Conservation (phyloP, 177 flowering plant genomes). For the Vitis hybrid region DNA sequence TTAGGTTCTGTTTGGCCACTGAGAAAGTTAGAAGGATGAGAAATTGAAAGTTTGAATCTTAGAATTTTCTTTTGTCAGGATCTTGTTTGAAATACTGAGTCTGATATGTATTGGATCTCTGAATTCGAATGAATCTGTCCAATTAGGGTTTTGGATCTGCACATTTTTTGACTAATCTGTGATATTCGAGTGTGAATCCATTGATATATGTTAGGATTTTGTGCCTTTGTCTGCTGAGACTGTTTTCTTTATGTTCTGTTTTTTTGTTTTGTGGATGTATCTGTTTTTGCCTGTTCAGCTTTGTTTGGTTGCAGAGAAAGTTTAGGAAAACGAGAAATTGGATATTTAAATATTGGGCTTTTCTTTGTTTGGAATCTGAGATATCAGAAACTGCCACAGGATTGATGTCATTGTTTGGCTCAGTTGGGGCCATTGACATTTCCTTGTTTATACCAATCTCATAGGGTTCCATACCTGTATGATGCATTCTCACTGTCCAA, state of each 20-base stretch:
- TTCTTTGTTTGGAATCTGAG: no score
- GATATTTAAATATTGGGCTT: not conserved
- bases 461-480: no score
- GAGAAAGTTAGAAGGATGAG: not conserved
- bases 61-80: no score
- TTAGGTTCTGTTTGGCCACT: not conserved
- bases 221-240: not conserved
- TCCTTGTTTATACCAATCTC: no score
- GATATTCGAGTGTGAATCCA: no score
- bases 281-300: not conserved
- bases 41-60: not conserved
- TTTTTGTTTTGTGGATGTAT: no score
- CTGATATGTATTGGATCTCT: not conserved
- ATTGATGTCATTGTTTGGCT: no score
- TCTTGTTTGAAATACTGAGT: not conserved
- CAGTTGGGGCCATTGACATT: no score
- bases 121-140: no score
- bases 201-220: not conserved
- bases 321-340: not conserved
- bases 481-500: no score
- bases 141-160: constrained; percentile 17
- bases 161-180: no score
- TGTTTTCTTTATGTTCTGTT: not conserved
- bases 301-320: not conserved
- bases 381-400: no score